Evolutionary conservation across 2,329 filamentous ascomycete species (phyloP).

Genomic region (Anisogramma anomala): DNA sequence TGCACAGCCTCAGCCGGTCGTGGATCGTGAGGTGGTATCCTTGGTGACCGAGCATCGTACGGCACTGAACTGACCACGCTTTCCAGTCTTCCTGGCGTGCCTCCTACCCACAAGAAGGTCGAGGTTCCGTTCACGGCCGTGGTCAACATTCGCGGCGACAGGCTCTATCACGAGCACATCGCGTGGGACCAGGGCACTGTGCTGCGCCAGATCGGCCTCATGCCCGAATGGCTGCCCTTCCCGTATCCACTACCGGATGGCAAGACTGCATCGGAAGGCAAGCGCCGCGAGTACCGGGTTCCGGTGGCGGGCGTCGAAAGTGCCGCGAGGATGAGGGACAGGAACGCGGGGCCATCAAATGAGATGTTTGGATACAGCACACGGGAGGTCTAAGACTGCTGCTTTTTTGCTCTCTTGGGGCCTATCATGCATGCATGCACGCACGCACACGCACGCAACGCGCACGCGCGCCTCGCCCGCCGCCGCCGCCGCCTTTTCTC

Average conservation of each 20-base stretch:
- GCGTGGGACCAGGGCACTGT: slow-evolving; percentile 57
- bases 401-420: neutral
- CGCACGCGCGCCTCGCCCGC: too few species aligned
- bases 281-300: slow-evolving; percentile 43
- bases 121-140: slow-evolving; percentile 53
- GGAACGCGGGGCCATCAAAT: slow-evolving; percentile 43
- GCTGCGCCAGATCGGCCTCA: slow-evolving; percentile 47
- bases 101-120: slow-evolving; percentile 40
- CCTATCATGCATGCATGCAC: too few species aligned
- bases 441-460: too few species aligned
- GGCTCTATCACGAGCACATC: slow-evolving; percentile 61
- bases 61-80: neutral
- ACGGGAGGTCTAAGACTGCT: slow-evolving; percentile 17
- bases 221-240: slow-evolving; percentile 55
- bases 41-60: neutral
- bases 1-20: too few species aligned
- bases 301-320: slow-evolving; percentile 48
- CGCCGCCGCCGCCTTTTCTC: too few species aligned
- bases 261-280: slow-evolving; percentile 21
- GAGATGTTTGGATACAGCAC: slow-evolving; percentile 33
- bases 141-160: slow-evolving; percentile 56
- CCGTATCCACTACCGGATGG: slow-evolving; percentile 40
- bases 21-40: too few species aligned
- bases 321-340: slow-evolving; percentile 35
- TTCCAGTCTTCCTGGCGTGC: slow-evolving; percentile 40